These are phyloP conservation scores for Aspergillus campestris DNA, from an alignment of 495 filamentous ascomycete species.

Conservation along the genomic window DNA sequence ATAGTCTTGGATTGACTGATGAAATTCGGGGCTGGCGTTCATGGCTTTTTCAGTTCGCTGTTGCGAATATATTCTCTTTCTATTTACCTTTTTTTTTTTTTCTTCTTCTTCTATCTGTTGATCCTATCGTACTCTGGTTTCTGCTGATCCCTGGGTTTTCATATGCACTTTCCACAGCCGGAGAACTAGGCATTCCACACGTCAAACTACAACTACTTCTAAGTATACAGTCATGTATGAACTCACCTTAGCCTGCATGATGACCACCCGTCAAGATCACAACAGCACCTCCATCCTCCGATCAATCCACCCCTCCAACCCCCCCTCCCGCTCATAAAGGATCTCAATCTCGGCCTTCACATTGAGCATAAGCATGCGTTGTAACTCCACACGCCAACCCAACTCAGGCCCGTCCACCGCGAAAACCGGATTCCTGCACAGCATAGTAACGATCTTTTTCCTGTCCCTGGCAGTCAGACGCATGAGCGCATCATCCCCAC, in stretches of 20 bases:
- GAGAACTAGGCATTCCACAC: too few relatives aligned
- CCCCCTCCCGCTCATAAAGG: constrained; percentile 51
- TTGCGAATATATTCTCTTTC: too few relatives aligned
- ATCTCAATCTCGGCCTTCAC: constrained; percentile 87
- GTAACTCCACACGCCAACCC: constrained; percentile 59
- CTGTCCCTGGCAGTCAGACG: constrained; percentile 56
- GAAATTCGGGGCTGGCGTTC: too few relatives aligned
- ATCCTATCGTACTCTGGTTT: too few relatives aligned
- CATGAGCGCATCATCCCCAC: constrained; percentile 35
- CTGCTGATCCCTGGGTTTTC: too few relatives aligned
- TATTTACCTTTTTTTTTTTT: too few relatives aligned
- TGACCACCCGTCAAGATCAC: background rate
- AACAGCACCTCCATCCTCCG: constrained; percentile 14
- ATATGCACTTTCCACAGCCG: too few relatives aligned
- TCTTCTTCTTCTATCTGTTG: too few relatives aligned
- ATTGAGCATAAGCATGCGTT: constrained; percentile 79
- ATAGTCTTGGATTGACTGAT: too few relatives aligned
- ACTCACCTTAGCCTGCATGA: background rate
- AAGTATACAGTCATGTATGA: too few relatives aligned
- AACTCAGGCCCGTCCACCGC: constrained; percentile 38
- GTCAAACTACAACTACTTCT: too few relatives aligned
- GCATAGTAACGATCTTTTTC: constrained; percentile 56
- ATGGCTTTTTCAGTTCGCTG: too few relatives aligned
- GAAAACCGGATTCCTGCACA: constrained; percentile 46
- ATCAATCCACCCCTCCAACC: constrained; percentile 61